Base-by-base conservation (phyloP, 2,329 filamentous ascomycete species). In the Verticillium isaacii region DNA sequence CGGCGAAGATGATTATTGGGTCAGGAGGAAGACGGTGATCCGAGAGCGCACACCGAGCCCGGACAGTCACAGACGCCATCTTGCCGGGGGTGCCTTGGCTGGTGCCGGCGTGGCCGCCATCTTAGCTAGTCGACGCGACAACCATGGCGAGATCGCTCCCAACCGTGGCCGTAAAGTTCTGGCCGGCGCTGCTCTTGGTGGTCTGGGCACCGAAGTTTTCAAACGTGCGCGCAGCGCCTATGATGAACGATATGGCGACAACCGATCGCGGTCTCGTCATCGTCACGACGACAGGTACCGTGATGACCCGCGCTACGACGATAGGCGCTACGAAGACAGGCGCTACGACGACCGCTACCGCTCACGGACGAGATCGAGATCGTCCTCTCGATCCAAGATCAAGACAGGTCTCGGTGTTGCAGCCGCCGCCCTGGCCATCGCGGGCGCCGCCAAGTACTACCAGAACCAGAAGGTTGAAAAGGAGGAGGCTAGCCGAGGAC, bases 381-480 rank as follows among this genome's bases (percentile, higher is more conserved):
- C 76, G 7, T 54, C 41, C 11, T 59, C 58, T 17, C 41, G 58
- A 23, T 80, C 78, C 52, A 80, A 80, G 57, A 75, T 89, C 60
- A 86, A 86, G 71, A 87, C 84, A 1, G 86, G 85, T 25, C 75
- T 89, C 25, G 86, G 85, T 36, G 78, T 88, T 52, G 86, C 86
- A 9, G 86, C 85, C 11, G 85, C 86, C 25, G 86, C 85, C 17
- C 77, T 89, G 29, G 86, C 86, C 8, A 84, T 87, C 23, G 85
- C 86, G 3, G 86, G 86, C n/a, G 86, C 86, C 5, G 81, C 85
- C 64, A 88, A 88, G 69, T 88, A 87, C 68, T 83, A 85, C 70
- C 82, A 87, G 65, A 80, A 82, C 66, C 84, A 80, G 72, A 87
- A 85, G 68, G 72, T 82, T 55, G 84, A 88, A 55, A 85, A 82